A percentile compares a stretch with the other conserved stretches of the same genome.
These are phyloP conservation scores for Acanthamoeba royreba DNA, from an alignment of 208 protist genomes.

Conservation along the genomic window DNA sequence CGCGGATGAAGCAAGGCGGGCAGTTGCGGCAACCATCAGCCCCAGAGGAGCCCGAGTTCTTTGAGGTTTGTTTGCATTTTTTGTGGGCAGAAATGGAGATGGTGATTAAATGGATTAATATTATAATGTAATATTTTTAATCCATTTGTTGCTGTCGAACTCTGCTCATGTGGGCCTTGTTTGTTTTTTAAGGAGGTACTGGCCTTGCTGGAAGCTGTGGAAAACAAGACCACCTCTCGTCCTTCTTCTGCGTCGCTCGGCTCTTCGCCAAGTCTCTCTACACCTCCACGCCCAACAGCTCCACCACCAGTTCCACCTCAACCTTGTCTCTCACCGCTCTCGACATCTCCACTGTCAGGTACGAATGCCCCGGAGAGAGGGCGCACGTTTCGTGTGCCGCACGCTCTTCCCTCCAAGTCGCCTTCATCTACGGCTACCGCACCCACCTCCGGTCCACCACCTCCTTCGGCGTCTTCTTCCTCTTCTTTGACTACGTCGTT, in stretches of 20 bases:
- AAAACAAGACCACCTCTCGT: background rate
- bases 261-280: too few species aligned
- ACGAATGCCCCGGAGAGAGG: background rate
- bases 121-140: background rate
- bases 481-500: background rate
- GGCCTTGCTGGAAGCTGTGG: background rate
- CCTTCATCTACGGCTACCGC: background rate
- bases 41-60: too few species aligned
- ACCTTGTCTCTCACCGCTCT: background rate
- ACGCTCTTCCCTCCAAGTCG: background rate
- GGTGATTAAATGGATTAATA: background rate
- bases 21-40: too few species aligned
- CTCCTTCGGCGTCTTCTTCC: background rate
- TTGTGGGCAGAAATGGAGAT: too few species aligned
- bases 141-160: background rate
- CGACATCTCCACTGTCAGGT: background rate
- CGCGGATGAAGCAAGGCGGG: background rate
- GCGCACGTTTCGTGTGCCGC: background rate
- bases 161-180: background rate
- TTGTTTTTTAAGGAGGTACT: background rate
- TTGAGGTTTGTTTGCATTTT: background rate
- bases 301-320: background rate
- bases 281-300: background rate
- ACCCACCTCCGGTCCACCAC: background rate
- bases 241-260: background rate